phyloP scores from a whole-genome alignment of 768 basidiomycete species.

The Kwoniella sp. region DNA sequence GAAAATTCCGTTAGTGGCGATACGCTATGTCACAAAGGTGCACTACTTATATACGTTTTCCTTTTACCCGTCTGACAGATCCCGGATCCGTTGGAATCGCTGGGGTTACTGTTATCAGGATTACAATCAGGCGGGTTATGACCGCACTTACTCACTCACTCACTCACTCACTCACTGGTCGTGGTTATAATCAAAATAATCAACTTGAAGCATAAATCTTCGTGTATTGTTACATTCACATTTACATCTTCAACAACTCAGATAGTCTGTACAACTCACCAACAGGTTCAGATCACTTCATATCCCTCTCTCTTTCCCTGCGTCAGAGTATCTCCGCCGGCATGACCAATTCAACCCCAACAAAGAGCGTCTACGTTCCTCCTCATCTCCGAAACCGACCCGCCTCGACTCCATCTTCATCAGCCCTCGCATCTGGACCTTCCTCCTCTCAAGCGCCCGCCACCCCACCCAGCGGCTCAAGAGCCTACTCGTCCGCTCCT shows the following conservation, averaged over 20 bases:
- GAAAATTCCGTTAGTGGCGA: not conserved
- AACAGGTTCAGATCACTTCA: too few relatives aligned
- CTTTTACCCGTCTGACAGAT: not conserved
- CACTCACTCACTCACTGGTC: not conserved
- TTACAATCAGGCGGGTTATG: too few relatives aligned
- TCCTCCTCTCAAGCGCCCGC: constrained; percentile 2
- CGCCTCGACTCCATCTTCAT: constrained; percentile 9
- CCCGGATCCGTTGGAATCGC: not conserved
- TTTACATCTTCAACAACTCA: not conserved
- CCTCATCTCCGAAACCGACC: constrained; percentile 41
- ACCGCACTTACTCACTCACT: too few relatives aligned
- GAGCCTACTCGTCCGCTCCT: constrained; percentile 14
- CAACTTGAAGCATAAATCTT: not conserved
- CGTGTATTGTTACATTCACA: not conserved
- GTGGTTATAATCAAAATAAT: not conserved
- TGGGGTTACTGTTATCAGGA: not conserved
- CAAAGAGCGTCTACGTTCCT: constrained; percentile 36
- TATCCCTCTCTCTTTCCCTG: not conserved
- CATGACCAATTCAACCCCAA: not conserved
- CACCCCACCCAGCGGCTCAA: constrained; percentile 9
- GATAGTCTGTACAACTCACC: not conserved
- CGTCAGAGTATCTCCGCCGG: not conserved
- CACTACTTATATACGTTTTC: not conserved
- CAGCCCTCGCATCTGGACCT: constrained; percentile 7
- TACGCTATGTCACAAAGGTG: too few relatives aligned